These are phyloP conservation scores for Russula vinacea DNA, from an alignment of 768 basidiomycete species.

Conservation along the genomic window DNA sequence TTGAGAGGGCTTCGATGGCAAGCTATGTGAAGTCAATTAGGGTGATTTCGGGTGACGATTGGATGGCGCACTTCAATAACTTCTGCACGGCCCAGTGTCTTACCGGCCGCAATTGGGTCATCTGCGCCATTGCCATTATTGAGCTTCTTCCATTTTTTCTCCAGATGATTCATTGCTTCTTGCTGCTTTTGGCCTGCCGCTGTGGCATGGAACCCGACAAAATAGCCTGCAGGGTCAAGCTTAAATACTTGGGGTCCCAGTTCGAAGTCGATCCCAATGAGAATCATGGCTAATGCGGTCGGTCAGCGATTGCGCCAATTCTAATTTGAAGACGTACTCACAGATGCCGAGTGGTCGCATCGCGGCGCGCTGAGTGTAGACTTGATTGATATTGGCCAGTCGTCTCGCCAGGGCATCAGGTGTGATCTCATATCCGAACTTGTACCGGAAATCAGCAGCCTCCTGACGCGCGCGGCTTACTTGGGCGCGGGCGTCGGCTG, in stretches of 20 bases:
- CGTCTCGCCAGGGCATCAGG: slow-evolving; percentile 93
- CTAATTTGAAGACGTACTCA: slow-evolving; percentile 41
- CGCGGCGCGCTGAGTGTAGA: slow-evolving; percentile 94
- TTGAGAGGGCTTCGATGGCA: slow-evolving; percentile 92
- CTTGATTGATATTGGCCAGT: slow-evolving; percentile 97
- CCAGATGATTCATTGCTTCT: slow-evolving; percentile 96
- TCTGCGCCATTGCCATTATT: slow-evolving; percentile 75
- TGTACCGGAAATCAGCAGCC: slow-evolving; percentile 91
- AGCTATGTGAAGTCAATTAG: slow-evolving; percentile 48
- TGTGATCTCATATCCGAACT: slow-evolving; percentile 97
- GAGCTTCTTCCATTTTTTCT: slow-evolving; percentile 98
- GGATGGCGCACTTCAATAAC: slow-evolving; percentile 77
- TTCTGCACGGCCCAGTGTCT: slow-evolving; percentile 65
- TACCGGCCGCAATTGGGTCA: slow-evolving; percentile 71
- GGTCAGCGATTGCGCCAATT: slow-evolving; percentile 1
- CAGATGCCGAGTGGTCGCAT: slow-evolving; percentile 97
- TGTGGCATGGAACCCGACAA: slow-evolving; percentile 96
- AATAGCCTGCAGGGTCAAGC: slow-evolving; percentile 97
- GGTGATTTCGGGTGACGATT: background rate
- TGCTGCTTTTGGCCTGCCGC: slow-evolving; percentile 96
- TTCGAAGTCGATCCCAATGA: slow-evolving; percentile 90
- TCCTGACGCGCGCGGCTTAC: slow-evolving; percentile 82
- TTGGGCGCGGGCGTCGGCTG: slow-evolving; percentile 92
- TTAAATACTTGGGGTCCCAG: slow-evolving; percentile 97
- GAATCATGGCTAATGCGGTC: slow-evolving; percentile 73